Conservation (phyloP, 768 basidiomycete species). For the Panaeolus papilionaceus region DNA sequence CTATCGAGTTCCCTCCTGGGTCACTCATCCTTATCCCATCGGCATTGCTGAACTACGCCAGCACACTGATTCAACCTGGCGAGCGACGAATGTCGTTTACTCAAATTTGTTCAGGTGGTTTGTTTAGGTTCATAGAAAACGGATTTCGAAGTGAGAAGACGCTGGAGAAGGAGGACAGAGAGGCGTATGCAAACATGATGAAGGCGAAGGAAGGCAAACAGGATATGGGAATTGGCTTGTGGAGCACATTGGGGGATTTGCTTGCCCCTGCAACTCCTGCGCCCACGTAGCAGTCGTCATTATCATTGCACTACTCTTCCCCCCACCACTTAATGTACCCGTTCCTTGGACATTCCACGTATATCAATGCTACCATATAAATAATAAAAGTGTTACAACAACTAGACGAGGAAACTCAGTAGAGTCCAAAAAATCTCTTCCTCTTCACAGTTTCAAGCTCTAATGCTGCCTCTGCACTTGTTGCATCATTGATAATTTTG, state of each 20-base stretch:
- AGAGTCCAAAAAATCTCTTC: background rate
- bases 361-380: too few species aligned
- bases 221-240: background rate
- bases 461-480: background rate
- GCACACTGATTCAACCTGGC: constrained; percentile 3
- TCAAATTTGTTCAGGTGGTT: constrained; percentile 8
- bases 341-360: too few species aligned
- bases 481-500: constrained; percentile 61
- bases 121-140: constrained; percentile 15
- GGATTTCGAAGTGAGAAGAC: background rate
- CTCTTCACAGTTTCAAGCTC: background rate
- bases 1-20: constrained; percentile 14
- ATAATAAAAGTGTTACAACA: background rate
- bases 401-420: background rate
- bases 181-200: background rate
- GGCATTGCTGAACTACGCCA: constrained; percentile 3
- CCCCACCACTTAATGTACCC: too few species aligned
- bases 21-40: constrained; percentile 18
- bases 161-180: constrained; percentile 5
- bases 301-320: too few species aligned
- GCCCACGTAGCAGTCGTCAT: too few species aligned
- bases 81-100: constrained; percentile 12
- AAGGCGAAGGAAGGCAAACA: background rate
- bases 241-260: background rate
- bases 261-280: background rate